Evolutionary conservation across 352 stramenopile genomes (phyloP).

Genomic region (Phytophthora sp.): DNA sequence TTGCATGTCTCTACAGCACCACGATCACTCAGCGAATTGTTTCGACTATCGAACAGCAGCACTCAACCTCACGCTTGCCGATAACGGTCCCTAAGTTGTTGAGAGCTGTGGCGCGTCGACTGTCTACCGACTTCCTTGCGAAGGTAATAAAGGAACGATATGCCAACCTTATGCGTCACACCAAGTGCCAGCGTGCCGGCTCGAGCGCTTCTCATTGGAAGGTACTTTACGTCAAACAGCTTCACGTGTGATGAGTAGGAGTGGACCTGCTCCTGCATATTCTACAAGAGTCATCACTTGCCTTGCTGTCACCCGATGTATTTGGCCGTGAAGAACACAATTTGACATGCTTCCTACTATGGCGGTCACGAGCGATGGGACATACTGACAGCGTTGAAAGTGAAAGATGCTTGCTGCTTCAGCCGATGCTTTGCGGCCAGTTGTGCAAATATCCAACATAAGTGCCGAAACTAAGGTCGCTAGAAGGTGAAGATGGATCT

Average conservation of each 20-base stretch:
- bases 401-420: not conserved
- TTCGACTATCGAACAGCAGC: not conserved
- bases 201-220: conserved; percentile 17
- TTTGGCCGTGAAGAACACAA: not conserved
- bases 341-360: conserved; percentile 11
- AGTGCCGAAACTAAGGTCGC: conserved; percentile 18
- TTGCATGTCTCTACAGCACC: conserved; percentile 15
- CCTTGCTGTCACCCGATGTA: conserved; percentile 13
- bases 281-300: conserved; percentile 9
- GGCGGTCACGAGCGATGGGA: conserved; percentile 4
- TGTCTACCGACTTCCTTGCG: not conserved
- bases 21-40: conserved; percentile 15
- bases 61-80: not conserved
- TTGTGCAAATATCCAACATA: conserved; percentile 18
- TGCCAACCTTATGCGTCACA: conserved; percentile 12
- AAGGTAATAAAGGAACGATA: conserved; percentile 16
- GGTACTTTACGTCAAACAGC: not conserved
- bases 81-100: conserved; percentile 7
- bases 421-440: not conserved
- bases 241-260: not conserved
- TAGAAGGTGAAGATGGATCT: not conserved
- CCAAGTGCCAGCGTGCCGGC: conserved; percentile 30
- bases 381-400: not conserved
- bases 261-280: conserved; percentile 7
- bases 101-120: not conserved